Percentiles rank a stretch among this genome's conserved stretches.
phyloP scores from a whole-genome alignment of 1,284 basidiomycete genomes.

The Puccinia triticina region DNA sequence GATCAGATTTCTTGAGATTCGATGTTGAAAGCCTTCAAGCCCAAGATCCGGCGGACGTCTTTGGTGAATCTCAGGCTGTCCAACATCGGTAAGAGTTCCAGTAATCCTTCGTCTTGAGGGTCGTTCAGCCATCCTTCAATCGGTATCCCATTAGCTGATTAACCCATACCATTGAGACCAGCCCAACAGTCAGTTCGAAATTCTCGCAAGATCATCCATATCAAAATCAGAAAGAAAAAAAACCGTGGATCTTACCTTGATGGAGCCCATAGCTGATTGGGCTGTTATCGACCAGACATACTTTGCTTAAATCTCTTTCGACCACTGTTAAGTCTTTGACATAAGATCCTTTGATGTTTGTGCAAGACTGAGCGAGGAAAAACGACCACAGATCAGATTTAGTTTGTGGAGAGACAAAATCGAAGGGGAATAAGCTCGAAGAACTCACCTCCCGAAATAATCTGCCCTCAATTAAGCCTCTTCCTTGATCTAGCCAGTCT shows the following conservation, averaged over 20 bases:
- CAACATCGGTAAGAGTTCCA: conserved; percentile 91
- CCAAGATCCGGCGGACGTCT: conserved; percentile 89
- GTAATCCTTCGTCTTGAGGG: conserved; percentile 90
- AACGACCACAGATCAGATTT: neutral
- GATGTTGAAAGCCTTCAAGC: conserved; percentile 65
- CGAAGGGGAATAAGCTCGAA: neutral
- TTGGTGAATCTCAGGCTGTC: conserved; percentile 93
- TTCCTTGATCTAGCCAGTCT: conserved; percentile 96
- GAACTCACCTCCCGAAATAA: conserved; percentile 83
- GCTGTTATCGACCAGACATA: conserved; percentile 95
- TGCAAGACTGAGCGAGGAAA: conserved; percentile 72
- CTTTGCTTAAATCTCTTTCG: conserved; percentile 82
- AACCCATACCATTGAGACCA: neutral
- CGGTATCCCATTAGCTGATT: conserved; percentile 88
- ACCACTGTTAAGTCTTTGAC: conserved; percentile 88
- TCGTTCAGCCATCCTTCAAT: conserved; percentile 99
- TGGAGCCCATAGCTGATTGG: conserved; percentile 90
- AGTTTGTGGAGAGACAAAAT: neutral
- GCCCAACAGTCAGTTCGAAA: neutral
- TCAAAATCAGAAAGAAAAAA: neutral
- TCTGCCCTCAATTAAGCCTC: conserved; percentile 77
- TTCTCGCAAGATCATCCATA: neutral
- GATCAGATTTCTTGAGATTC: conserved; percentile 26
- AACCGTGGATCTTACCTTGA: conserved; percentile 53
- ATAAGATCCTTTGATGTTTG: conserved; percentile 88